Evolutionary conservation across 768 basidiomycete genomes (phyloP), one percentile per base, ranked within the genome.

Genomic region (Podaxis mareebaensis): DNA sequence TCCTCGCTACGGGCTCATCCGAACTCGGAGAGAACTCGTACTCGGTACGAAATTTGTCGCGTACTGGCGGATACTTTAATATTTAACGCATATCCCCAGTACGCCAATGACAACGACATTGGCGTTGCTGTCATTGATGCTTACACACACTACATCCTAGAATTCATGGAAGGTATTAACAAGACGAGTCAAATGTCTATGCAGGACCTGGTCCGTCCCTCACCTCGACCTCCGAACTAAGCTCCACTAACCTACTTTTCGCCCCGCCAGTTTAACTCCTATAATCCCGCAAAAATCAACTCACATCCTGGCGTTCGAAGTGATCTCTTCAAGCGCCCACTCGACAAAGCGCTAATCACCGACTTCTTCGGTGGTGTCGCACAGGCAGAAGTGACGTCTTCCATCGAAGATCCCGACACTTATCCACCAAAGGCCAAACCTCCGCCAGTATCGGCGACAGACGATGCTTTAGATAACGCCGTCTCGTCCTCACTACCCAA

Each of bases 121-220:
- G 97, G 97, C 3, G 93, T 99, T 0, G 89, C 95, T 0, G 95
- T 99, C 54, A 97, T 98, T 65, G 97, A 99, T 72, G 86, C 88
- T 13, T 99, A 87, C 72, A 99, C 96, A 0, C 97, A 99, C 76
- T 91, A 91, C 69, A 81, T 96, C 30, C 85, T 99, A 10, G 85
- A 95, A 66, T 95, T 87, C 74, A 88, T 99, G 83, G 97, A 99
- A 73, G 84, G 85, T 17, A 89, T 96, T 69, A 93, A 95, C 77
- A 97, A 97, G 76, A 96, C 96, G 0, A 91, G 89, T 53, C 85
- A 87, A 49, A 81, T 82, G 17, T 90, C 91, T 13, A 83, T 96
- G 82, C 81, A 88, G 60, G 92, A 96, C 69, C 81, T 97, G 55
- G 95, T 95, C 63, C 49, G 90, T 79, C 40, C 44, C 30, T 46